phyloP scores from a whole-genome alignment of 805 yeast species.

The Osmozyma mogii region DNA sequence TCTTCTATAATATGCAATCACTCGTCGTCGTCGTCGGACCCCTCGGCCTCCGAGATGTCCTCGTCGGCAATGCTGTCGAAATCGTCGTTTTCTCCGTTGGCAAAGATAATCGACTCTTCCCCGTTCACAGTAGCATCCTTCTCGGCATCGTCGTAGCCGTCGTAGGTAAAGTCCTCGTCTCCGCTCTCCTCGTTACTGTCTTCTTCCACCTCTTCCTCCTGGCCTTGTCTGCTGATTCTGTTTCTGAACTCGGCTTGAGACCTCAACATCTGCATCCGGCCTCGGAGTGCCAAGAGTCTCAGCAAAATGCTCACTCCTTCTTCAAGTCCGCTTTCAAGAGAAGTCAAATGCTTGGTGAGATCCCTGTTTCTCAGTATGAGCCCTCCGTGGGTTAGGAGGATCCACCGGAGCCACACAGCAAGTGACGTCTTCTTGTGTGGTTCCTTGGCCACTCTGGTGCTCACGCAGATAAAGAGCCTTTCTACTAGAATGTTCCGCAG shows the following conservation, averaged over 20 bases:
- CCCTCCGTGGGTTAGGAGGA: slow-evolving; percentile 63
- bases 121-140: too few species aligned
- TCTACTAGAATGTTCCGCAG: slow-evolving; percentile 14
- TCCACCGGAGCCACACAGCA: slow-evolving; percentile 74
- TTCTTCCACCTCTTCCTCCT: slow-evolving; percentile 11
- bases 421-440: slow-evolving; percentile 20
- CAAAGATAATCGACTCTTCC: slow-evolving; percentile 27
- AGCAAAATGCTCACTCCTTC: slow-evolving; percentile 55
- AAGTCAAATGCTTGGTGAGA: slow-evolving; percentile 46
- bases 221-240: slow-evolving; percentile 7
- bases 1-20: slow-evolving; percentile 1
- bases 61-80: slow-evolving; percentile 3
- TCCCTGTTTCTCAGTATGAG: slow-evolving; percentile 46
- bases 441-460: slow-evolving; percentile 19
- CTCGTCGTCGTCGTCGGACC: not conserved
- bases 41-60: slow-evolving; percentile 1
- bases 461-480: slow-evolving; percentile 21
- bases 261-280: slow-evolving; percentile 68
- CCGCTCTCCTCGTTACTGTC: slow-evolving; percentile 4
- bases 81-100: slow-evolving; percentile 32
- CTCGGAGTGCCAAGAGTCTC: slow-evolving; percentile 71
- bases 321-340: slow-evolving; percentile 49
- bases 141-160: slow-evolving; percentile 9
- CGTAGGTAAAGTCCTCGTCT: slow-evolving; percentile 1
- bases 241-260: slow-evolving; percentile 67